Evolutionary conservation across 345 rosid genomes (phyloP).

Genomic region (Ailanthus altissimus): DNA sequence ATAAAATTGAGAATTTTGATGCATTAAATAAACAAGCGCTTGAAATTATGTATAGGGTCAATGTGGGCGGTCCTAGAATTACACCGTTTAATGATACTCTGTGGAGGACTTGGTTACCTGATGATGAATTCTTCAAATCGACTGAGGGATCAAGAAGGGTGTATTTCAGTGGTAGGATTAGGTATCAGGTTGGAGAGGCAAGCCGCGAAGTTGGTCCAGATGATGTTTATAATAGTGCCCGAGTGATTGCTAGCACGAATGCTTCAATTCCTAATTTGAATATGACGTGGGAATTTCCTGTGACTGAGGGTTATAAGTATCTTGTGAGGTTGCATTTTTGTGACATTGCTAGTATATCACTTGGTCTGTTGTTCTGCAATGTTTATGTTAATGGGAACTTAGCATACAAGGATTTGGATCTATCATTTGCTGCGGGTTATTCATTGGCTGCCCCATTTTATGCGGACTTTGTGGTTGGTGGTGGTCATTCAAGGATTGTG

Average conservation of each 20-base stretch:
- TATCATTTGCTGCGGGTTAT: conserved; percentile 29
- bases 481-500: conserved; percentile 37
- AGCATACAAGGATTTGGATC: conserved; percentile 63
- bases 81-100: conserved; percentile 86
- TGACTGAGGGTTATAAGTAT: conserved; percentile 50
- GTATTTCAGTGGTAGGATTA: conserved; percentile 57
- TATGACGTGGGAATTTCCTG: conserved; percentile 78
- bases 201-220: conserved; percentile 84
- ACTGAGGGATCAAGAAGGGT: conserved; percentile 42
- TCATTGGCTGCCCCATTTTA: conserved; percentile 73
- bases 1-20: conserved; percentile 41
- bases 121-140: conserved; percentile 60
- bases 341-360: conserved; percentile 71
- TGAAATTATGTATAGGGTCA: conserved; percentile 58
- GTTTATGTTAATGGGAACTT: conserved; percentile 65
- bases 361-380: conserved; percentile 62
- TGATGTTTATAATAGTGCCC: conserved; percentile 64
- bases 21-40: conserved; percentile 63
- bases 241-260: conserved; percentile 56
- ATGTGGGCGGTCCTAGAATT: conserved; percentile 82
- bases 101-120: conserved; percentile 94
- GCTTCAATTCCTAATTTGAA: conserved; percentile 47
- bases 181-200: conserved; percentile 62
- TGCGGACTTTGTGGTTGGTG: conserved; percentile 57
- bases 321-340: conserved; percentile 85